phyloP scores from a whole-genome alignment of 257 asterid genomes.

The Jaltomata sinuosa region DNA sequence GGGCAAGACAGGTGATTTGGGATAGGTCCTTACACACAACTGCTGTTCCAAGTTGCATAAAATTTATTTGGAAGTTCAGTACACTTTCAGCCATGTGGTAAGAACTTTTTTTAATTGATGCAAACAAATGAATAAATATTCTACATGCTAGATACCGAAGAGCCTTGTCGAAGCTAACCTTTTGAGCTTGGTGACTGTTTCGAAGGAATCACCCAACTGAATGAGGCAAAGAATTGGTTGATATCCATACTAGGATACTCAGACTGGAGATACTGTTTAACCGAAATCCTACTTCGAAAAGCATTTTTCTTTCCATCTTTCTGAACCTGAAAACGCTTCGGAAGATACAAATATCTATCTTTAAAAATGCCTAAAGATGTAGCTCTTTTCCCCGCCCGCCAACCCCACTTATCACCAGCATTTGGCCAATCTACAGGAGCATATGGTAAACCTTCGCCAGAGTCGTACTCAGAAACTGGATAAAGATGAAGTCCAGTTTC shows the following conservation, averaged over 20 bases:
- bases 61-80: neutral
- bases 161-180: conserved; percentile 28
- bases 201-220: conserved; percentile 80
- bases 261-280: conserved; percentile 36
- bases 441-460: conserved; percentile 79
- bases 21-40: neutral
- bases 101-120: neutral
- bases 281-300: conserved; percentile 51
- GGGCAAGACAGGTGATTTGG: neutral
- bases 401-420: conserved; percentile 79
- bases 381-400: conserved; percentile 67
- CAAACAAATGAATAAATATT: neutral
- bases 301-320: conserved; percentile 9
- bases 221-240: conserved; percentile 51
- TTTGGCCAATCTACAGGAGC: conserved; percentile 79
- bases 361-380: conserved; percentile 31
- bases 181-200: neutral
- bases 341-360: conserved; percentile 68
- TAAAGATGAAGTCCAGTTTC: conserved; percentile 37
- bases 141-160: neutral
- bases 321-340: conserved; percentile 16
- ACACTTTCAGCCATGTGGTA: neutral
- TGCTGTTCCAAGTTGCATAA: neutral
- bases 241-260: conserved; percentile 46
- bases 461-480: conserved; percentile 35